Conservation (phyloP, 306 rosid genomes). For the Medicago lupulina region DNA sequence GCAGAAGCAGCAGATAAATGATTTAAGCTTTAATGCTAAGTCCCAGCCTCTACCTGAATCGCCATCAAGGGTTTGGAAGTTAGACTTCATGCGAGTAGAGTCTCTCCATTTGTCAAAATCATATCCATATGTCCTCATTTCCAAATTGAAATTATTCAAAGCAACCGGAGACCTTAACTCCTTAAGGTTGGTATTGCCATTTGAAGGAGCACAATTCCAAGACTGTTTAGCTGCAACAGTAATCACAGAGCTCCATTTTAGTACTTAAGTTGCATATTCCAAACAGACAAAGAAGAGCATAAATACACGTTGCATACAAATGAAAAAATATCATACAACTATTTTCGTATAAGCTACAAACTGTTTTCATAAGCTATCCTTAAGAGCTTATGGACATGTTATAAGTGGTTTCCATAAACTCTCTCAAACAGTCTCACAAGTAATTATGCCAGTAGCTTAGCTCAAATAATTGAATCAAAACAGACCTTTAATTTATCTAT, state of each 20-base stretch:
- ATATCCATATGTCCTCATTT: slow-evolving; percentile 64
- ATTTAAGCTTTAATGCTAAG: slow-evolving; percentile 76
- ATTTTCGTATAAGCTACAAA: no score
- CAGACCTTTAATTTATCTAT: background rate
- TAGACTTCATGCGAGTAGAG: slow-evolving; percentile 60
- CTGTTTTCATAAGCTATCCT: no score
- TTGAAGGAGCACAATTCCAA: slow-evolving; percentile 91
- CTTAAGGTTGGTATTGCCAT: slow-evolving; percentile 88
- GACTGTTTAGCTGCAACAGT: slow-evolving; percentile 83
- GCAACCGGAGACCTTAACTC: slow-evolving; percentile 78
- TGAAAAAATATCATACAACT: no score
- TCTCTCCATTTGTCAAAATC: slow-evolving; percentile 86
- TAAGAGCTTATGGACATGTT: no score
- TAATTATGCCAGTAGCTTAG: background rate
- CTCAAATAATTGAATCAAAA: background rate
- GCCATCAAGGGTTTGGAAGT: slow-evolving; percentile 66
- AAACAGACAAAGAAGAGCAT: background rate
- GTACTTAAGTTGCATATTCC: slow-evolving; percentile 23
- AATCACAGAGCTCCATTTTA: slow-evolving; percentile 43
- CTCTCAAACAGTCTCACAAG: no score
- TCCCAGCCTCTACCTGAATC: slow-evolving; percentile 94
- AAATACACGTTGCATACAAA: slow-evolving; percentile 9
- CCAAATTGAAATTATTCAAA: slow-evolving; percentile 82
- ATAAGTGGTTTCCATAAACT: no score
- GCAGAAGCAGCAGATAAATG: slow-evolving; percentile 85